Evolutionary conservation across 371 early-diverging fungal genomes (phyloP), one percentile per base, ranked within the genome.

Genomic region (Lichtheimia corymbifera): DNA sequence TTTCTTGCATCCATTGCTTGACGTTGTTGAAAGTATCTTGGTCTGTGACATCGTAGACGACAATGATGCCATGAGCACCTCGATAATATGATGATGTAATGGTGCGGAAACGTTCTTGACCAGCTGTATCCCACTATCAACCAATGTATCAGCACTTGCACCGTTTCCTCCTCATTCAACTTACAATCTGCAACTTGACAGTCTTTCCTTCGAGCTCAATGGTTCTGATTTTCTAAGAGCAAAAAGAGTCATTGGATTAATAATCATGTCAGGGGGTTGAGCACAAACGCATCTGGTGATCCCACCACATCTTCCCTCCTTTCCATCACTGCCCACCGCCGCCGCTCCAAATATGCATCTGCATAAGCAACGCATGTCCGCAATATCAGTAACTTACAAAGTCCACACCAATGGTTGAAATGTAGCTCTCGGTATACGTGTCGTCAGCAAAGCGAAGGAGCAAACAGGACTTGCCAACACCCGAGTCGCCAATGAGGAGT

Each of bases 331-430:
- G 4, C 22, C 18, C 24, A 15, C 14, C 14, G 11, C 24, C 42
- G 7, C 11, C 2, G 2, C 43, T 12, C 3, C 15, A 0, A n/a
- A 41, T 55, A 13, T 24, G 11, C 17, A 7, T 35, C 17, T 15
- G 20, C 11, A 25, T 28, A 24, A 18, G 24, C 28, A 15, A 28
- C 5, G 13, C 15, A n/a, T 24, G n/a, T 53, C 15, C 14, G 44
- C 14, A 35, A 35, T 18, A 51, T 53, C 70, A 52, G 52, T 11
- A 20, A 59, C 85, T 76, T 85, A 89, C 89, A 69, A 92, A 93
- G 83, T 99, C 99, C 25, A 99, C 98, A 52, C 99, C 99, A 63
- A 99, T 99, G 63, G 99, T 99, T 54, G 97, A 94, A 77, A 97
- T 97, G 81, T 97, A 98, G 66, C 93, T 93, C 69, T 95, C 94